A percentile compares a stretch with the other conserved stretches of the same genome.
phyloP scores from a whole-genome alignment of 805 yeast species.

The Blastobotrys robertii region DNA sequence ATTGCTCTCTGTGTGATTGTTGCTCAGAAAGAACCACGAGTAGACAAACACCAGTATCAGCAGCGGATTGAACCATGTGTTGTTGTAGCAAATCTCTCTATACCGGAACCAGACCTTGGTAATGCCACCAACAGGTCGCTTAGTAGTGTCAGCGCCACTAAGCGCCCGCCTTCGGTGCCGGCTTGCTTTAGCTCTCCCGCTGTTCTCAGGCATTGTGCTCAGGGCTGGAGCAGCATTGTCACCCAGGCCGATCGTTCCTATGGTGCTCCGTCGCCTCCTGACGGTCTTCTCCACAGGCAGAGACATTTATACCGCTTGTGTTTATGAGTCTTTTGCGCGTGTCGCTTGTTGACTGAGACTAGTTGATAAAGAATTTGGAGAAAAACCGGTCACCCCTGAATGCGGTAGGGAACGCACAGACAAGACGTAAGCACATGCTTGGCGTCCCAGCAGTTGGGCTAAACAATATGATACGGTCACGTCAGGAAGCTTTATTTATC shows the following conservation, averaged over 20 bases:
- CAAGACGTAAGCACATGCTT: too few species aligned
- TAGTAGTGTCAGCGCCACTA: constrained; percentile 10
- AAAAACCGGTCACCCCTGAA: too few species aligned
- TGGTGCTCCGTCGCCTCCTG: constrained; percentile 42
- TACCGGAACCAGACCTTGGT: constrained; percentile 38
- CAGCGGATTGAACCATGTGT: constrained; percentile 65
- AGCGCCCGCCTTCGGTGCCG: constrained; percentile 28
- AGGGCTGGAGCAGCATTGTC: constrained; percentile 60
- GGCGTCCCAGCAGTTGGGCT: too few species aligned
- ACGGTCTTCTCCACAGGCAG: constrained; percentile 2
- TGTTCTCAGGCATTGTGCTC: constrained; percentile 51
- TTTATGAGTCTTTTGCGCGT: too few species aligned
- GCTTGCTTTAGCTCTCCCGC: constrained; percentile 33
- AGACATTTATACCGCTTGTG: too few species aligned
- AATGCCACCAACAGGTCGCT: constrained; percentile 2
- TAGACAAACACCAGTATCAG: constrained; percentile 35
- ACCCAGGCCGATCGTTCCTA: constrained; percentile 67
- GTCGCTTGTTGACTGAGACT: too few species aligned
- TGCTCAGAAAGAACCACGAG: constrained; percentile 41
- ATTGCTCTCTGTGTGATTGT: constrained; percentile 49
- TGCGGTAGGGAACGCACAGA: too few species aligned
- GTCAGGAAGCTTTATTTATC: too few species aligned
- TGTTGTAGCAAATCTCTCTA: constrained; percentile 46
- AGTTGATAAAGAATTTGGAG: too few species aligned
- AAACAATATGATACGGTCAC: too few species aligned